phyloP scores from a whole-genome alignment of 345 rosid genomes.

The Aquilaria yunnanensis region DNA sequence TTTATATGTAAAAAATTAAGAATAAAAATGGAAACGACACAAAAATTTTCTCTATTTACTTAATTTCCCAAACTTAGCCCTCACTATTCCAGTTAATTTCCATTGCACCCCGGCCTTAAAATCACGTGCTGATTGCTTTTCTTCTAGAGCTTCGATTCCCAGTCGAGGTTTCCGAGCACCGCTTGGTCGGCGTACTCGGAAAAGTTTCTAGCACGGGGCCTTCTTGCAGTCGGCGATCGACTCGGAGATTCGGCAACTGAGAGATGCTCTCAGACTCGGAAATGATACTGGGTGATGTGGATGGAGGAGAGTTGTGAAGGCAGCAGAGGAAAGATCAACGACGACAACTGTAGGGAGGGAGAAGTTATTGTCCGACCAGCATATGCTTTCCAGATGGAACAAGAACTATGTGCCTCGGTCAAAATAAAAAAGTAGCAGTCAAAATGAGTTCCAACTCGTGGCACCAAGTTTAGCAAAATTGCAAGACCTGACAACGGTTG shows the following conservation, averaged over 20 bases:
- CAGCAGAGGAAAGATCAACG: neutral
- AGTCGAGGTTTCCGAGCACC: no score
- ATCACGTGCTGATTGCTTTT: neutral
- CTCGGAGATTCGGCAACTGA: conserved; percentile 63
- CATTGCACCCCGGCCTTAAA: no score
- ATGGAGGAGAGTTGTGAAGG: conserved; percentile 24
- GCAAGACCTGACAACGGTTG: no score
- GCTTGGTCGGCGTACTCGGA: no score
- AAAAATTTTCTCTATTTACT: no score
- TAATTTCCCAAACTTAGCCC: no score
- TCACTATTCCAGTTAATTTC: no score
- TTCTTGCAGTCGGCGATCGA: conserved; percentile 78
- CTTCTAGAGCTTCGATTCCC: no score
- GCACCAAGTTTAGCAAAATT: no score
- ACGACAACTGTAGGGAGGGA: conserved; percentile 24
- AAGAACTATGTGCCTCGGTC: conserved; percentile 48
- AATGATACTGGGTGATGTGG: conserved; percentile 37
- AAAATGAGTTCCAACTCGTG: no score
- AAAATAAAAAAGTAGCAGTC: neutral
- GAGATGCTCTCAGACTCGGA: conserved; percentile 47
- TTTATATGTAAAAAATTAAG: no score
- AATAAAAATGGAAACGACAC: no score
- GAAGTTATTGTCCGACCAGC: conserved; percentile 84
- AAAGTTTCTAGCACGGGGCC: neutral
- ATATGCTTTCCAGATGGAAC: conserved; percentile 69